Conservation (phyloP, 768 basidiomycete genomes). For the Tephrocybe sp. region DNA sequence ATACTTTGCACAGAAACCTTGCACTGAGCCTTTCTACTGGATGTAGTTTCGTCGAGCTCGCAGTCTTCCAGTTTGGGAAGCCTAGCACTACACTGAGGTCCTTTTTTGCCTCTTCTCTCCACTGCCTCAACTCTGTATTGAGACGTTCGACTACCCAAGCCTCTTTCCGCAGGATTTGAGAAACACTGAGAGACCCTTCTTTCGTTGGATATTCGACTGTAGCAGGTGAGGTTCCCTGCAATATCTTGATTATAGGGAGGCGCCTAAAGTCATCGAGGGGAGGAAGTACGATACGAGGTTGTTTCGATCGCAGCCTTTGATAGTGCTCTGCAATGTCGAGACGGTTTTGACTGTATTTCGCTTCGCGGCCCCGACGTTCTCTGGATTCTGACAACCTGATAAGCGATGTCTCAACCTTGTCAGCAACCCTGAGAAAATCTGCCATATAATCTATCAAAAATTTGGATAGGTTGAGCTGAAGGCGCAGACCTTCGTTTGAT, state of each 20-base stretch:
- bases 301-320: conserved; percentile 38
- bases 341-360: conserved; percentile 25
- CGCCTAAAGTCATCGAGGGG: conserved; percentile 44
- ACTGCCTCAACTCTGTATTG: conserved; percentile 41
- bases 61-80: conserved; percentile 47
- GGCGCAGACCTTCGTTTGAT: conserved; percentile 29
- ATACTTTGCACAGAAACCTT: conserved; percentile 55
- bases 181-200: conserved; percentile 3
- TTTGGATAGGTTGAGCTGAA: not conserved
- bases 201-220: conserved; percentile 9
- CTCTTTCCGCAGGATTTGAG: conserved; percentile 25
- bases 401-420: conserved; percentile 24
- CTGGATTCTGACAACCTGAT: conserved; percentile 22
- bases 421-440: conserved; percentile 31
- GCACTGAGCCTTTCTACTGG: conserved; percentile 59
- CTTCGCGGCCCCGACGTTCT: conserved; percentile 19
- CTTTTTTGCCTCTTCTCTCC: conserved; percentile 44
- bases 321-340: conserved; percentile 41
- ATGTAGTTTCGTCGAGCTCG: conserved; percentile 44
- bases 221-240: conserved; percentile 27
- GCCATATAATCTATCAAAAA: not conserved
- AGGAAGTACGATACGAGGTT: conserved; percentile 35
- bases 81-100: conserved; percentile 48
- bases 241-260: conserved; percentile 41
- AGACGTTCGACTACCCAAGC: conserved; percentile 36